These are phyloP conservation scores for Podila clonocystis DNA, from an alignment of 192 early-diverging fungal genomes.

Conservation along the genomic window DNA sequence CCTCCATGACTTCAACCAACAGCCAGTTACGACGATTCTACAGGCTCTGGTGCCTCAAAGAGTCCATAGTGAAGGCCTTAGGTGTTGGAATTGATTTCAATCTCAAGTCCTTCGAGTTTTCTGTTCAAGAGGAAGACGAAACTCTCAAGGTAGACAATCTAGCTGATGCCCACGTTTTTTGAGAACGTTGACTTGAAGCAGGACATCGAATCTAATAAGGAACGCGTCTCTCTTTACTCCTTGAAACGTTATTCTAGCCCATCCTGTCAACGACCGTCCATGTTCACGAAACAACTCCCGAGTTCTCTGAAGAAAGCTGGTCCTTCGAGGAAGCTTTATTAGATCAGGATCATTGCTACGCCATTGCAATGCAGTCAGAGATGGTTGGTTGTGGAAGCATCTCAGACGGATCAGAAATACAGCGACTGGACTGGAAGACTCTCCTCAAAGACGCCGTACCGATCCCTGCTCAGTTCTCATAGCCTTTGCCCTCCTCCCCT, in stretches of 20 bases:
- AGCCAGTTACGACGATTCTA: slow-evolving; percentile 57
- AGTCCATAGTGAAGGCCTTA: slow-evolving; percentile 67
- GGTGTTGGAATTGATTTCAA: slow-evolving; percentile 61
- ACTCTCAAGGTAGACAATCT: slow-evolving; percentile 12
- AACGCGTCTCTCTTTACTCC: neutral
- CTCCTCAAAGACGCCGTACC: slow-evolving; percentile 37
- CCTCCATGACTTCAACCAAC: neutral
- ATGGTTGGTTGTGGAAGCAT: slow-evolving; percentile 10
- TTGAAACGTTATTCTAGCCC: slow-evolving; percentile 10
- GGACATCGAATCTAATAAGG: neutral
- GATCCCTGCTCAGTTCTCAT: slow-evolving; percentile 16
- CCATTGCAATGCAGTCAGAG: slow-evolving; percentile 33
- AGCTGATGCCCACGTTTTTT: neutral
- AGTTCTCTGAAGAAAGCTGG: slow-evolving; percentile 33
- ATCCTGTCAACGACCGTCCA: slow-evolving; percentile 22
- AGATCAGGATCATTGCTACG: slow-evolving; percentile 39
- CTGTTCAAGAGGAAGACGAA: slow-evolving; percentile 23
- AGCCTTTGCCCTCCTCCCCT: neutral
- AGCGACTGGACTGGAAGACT: slow-evolving; percentile 26
- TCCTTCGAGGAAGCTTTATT: slow-evolving; percentile 37
- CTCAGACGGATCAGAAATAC: slow-evolving; percentile 30
- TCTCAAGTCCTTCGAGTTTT: slow-evolving; percentile 58
- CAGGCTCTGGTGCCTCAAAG: slow-evolving; percentile 66
- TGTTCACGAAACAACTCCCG: slow-evolving; percentile 13
- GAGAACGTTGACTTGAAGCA: neutral